A percentile compares a stretch with the other conserved stretches of the same genome.
phyloP scores from a whole-genome alignment of 805 yeast genomes.

The Brettanomyces custersianus region DNA sequence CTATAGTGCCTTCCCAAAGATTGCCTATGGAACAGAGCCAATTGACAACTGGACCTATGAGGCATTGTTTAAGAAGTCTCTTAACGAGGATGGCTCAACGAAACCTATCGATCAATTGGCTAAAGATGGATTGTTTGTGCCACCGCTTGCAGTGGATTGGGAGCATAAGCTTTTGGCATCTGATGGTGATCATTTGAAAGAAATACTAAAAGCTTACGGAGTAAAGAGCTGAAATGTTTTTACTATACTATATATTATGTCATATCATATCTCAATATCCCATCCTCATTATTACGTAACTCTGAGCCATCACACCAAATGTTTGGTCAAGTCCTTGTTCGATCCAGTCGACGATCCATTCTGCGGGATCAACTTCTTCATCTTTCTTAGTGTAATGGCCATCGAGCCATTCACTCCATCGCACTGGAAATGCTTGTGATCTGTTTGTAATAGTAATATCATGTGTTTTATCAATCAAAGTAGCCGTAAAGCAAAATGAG shows the following conservation, averaged over 20 bases:
- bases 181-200: slow-evolving; percentile 32
- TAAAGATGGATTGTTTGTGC: slow-evolving; percentile 21
- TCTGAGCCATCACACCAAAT: slow-evolving; percentile 83
- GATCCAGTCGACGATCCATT: slow-evolving; percentile 76
- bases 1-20: slow-evolving; percentile 21
- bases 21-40: too few relatives aligned
- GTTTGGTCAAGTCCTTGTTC: slow-evolving; percentile 69
- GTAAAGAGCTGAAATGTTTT: slow-evolving; percentile 4
- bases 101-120: slow-evolving; percentile 13
- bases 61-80: background rate
- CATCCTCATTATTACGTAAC: slow-evolving; percentile 87
- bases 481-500: slow-evolving; percentile 67
- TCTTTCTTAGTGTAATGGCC: slow-evolving; percentile 23
- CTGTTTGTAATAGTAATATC: slow-evolving; percentile 62
- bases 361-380: slow-evolving; percentile 54
- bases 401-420: slow-evolving; percentile 93
- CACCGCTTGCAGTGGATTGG: slow-evolving; percentile 58
- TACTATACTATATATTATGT: background rate
- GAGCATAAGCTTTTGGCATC: slow-evolving; percentile 46
- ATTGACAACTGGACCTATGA: too few relatives aligned
- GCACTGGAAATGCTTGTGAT: slow-evolving; percentile 84
- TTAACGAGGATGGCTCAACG: background rate
- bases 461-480: slow-evolving; percentile 73
- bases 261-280: slow-evolving; percentile 33
- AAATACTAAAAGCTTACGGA: slow-evolving; percentile 33